phyloP scores from a whole-genome alignment of 2,329 filamentous ascomycete species.

The Microcera coccophila region DNA sequence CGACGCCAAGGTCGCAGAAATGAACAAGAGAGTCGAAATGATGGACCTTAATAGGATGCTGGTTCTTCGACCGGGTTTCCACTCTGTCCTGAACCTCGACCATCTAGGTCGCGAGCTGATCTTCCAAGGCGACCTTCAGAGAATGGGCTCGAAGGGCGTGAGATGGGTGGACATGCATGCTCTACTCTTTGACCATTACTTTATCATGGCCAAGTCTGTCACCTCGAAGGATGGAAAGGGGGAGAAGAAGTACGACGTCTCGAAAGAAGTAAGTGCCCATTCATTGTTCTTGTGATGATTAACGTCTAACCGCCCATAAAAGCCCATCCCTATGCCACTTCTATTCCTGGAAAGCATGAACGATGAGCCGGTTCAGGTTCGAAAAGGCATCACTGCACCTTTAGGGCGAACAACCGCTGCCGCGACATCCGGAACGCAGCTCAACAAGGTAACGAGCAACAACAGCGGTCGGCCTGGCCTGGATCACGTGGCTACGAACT shows the following conservation, averaged over 20 bases:
- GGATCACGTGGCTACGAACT: conserved; percentile 64
- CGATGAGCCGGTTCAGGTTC: conserved; percentile 84
- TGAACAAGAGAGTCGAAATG: conserved; percentile 84
- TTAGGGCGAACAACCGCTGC: conserved; percentile 58
- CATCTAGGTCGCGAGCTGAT: conserved; percentile 91
- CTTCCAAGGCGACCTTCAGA: conserved; percentile 81
- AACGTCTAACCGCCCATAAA: conserved; percentile 26
- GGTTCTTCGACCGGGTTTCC: conserved; percentile 81
- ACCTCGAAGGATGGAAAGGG: conserved; percentile 63
- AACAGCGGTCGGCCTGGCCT: conserved; percentile 55
- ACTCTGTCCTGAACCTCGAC: conserved; percentile 83
- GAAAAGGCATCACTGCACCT: conserved; percentile 67
- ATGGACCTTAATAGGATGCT: conserved; percentile 80
- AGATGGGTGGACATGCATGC: conserved; percentile 93
- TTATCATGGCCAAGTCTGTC: conserved; percentile 83
- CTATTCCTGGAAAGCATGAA: conserved; percentile 88
- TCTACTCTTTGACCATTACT: conserved; percentile 92
- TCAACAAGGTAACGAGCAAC: conserved; percentile 54
- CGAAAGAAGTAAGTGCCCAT: conserved; percentile 65
- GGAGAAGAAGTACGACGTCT: conserved; percentile 91
- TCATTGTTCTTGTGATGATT: background rate
- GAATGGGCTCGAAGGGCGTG: conserved; percentile 84
- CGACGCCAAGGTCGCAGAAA: conserved; percentile 87
- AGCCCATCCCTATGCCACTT: conserved; percentile 94
- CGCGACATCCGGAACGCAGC: conserved; percentile 54